phyloP scores from a whole-genome alignment of 225 moss, liverwort and hornwort genomes.

The Bryum argenteum region DNA sequence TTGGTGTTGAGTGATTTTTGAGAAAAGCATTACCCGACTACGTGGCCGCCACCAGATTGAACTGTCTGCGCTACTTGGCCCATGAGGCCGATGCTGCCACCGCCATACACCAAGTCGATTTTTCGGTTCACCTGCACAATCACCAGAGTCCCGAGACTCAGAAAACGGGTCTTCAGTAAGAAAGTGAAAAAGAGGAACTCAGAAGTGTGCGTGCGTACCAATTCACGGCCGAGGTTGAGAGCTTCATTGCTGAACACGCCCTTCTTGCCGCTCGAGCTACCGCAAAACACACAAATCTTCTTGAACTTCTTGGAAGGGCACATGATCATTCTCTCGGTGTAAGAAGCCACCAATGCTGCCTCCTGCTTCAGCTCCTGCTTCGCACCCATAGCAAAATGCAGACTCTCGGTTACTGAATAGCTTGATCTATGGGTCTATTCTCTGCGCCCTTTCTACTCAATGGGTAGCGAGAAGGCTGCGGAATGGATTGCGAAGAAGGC shows the following conservation, averaged over 20 bases:
- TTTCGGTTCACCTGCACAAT: conserved; percentile 67
- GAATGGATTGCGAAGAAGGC: too few species aligned
- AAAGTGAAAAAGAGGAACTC: background rate
- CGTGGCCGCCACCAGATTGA: conserved; percentile 75
- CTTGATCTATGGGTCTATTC: background rate
- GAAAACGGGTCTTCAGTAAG: too few species aligned
- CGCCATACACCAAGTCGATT: conserved; percentile 94
- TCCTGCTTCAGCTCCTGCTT: conserved; percentile 41
- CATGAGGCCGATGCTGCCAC: conserved; percentile 88
- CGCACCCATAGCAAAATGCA: conserved; percentile 29
- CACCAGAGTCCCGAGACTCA: background rate
- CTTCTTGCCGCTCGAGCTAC: conserved; percentile 56
- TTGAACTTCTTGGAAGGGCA: conserved; percentile 44
- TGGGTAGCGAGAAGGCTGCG: background rate
- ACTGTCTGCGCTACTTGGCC: conserved; percentile 86
- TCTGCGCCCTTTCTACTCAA: background rate
- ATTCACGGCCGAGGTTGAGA: conserved; percentile 52
- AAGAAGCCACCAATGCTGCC: conserved; percentile 16
- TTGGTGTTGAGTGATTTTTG: too few species aligned
- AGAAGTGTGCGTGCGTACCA: conserved; percentile 28
- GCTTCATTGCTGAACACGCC: conserved; percentile 54
- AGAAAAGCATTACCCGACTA: conserved; percentile 65
- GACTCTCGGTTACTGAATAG: background rate
- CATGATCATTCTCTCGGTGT: conserved; percentile 22
- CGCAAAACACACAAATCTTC: conserved; percentile 60